Evolutionary conservation across 306 rosid genomes (phyloP), one percentile per base, ranked within the genome.

Genomic region (Luffa aegyptiaca): DNA sequence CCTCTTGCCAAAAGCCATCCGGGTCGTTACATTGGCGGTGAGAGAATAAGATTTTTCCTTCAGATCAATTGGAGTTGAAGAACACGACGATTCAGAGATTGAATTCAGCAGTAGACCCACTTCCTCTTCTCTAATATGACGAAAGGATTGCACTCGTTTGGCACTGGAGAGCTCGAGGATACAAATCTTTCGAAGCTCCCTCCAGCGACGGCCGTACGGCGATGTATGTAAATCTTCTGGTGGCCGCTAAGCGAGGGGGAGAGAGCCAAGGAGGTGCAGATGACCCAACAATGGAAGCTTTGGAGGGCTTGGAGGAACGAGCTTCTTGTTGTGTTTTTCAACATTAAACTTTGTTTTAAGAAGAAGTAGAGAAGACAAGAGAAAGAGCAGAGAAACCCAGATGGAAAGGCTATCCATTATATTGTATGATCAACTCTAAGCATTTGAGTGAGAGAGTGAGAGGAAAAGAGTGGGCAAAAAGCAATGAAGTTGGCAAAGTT

Each of bases 271-370:
- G 65, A 82, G 78, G 86, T 87, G 93, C 0, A 91, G 75, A 76
- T 91, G 88, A 3, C 93, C 93, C 0, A 89, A 82, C n/a, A 89
- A 35, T 10, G 96, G 96, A 81, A 91, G 89, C 10, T 75, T 75
- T 5, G 65, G 79, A 62, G 96, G 96, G 35, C 87, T 81, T 0
- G 93, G 93, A 44, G 62, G 48, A 70, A 3, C n/a, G 1, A 4
- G 70, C n/a, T 63, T 35, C 6, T 13, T 35, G 2, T 61, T 61
- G 2, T 2, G 44, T n/a, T n/a, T n/a, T n/a, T n/a, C n/a, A n/a
- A n/a, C n/a, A n/a, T n/a, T n/a, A n/a, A n/a, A n/a, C n/a, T n/a
- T n/a, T n/a, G n/a, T n/a, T n/a, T n/a, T n/a, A n/a, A n/a, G n/a
- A n/a, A n/a, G n/a, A n/a, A n/a, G n/a, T n/a, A n/a, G n/a, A n/a